phyloP scores from a whole-genome alignment of 257 asterid species.

The Striga asiatica region DNA sequence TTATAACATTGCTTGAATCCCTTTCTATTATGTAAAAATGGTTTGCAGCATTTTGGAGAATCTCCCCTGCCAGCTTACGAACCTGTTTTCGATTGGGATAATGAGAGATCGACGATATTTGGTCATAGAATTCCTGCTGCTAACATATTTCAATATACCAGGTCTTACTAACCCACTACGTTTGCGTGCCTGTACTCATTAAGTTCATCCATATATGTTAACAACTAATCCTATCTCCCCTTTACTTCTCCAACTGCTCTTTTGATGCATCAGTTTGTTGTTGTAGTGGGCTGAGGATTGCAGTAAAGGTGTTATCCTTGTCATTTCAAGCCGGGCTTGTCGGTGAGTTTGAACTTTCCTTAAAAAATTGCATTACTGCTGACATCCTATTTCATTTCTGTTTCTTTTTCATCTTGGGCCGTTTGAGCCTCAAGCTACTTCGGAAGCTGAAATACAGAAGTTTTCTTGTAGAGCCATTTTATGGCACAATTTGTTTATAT shows the following conservation, averaged over 20 bases:
- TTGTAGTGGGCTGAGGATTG: slow-evolving; percentile 89
- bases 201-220: slow-evolving; percentile 2
- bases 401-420: slow-evolving; percentile 18
- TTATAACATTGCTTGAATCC: neutral
- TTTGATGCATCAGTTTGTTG: slow-evolving; percentile 18
- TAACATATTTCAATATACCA: slow-evolving; percentile 67
- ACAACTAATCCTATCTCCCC: slow-evolving; percentile 2
- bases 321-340: slow-evolving; percentile 90
- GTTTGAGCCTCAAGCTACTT: slow-evolving; percentile 22
- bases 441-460: slow-evolving; percentile 48
- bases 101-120: slow-evolving; percentile 81
- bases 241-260: slow-evolving; percentile 2
- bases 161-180: slow-evolving; percentile 35
- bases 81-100: slow-evolving; percentile 98
- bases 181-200: slow-evolving; percentile 9
- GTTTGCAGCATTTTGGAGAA: slow-evolving; percentile 93
- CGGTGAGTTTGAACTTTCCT: slow-evolving; percentile 60
- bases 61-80: slow-evolving; percentile 94
- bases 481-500: slow-evolving; percentile 93
- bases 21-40: slow-evolving; percentile 6
- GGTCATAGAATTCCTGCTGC: slow-evolving; percentile 89
- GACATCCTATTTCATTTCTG: slow-evolving; percentile 8
- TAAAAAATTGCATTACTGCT: slow-evolving; percentile 10
- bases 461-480: slow-evolving; percentile 93
- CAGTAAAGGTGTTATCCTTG: slow-evolving; percentile 86